These are phyloP conservation scores for Candida ipomoeae DNA, from an alignment of 805 yeast species.

Conservation along the genomic window DNA sequence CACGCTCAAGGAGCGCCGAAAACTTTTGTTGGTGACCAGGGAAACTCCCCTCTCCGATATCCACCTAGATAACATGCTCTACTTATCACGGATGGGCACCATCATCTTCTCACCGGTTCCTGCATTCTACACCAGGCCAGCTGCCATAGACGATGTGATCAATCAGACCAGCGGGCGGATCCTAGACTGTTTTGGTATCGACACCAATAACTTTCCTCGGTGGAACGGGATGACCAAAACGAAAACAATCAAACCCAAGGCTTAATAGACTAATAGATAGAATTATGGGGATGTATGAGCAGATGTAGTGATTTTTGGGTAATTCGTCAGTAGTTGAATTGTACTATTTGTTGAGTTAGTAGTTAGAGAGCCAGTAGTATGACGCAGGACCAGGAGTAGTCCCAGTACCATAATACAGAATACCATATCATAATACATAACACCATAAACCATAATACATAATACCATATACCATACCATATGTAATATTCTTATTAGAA, in stretches of 20 bases:
- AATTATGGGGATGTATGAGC: no score
- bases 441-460: no score
- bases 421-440: no score
- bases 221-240: slow-evolving; percentile 21
- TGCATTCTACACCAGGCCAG: slow-evolving; percentile 22
- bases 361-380: no score
- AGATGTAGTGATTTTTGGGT: no score
- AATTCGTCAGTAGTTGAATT: no score
- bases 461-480: no score
- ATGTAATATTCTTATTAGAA: no score
- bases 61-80: slow-evolving; percentile 24
- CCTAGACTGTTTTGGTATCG: slow-evolving; percentile 22
- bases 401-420: no score
- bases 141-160: slow-evolving; percentile 19
- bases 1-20: slow-evolving; percentile 22
- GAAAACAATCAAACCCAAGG: not conserved
- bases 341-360: no score
- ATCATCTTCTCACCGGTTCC: slow-evolving; percentile 26
- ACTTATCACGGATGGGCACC: slow-evolving; percentile 17
- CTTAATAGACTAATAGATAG: not conserved
- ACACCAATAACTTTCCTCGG: slow-evolving; percentile 19
- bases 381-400: no score
- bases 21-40: slow-evolving; percentile 20
- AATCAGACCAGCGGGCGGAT: slow-evolving; percentile 24
- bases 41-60: slow-evolving; percentile 27